Conservation (phyloP, 2,329 filamentous ascomycete species). For the Colletotrichum tofieldiae region DNA sequence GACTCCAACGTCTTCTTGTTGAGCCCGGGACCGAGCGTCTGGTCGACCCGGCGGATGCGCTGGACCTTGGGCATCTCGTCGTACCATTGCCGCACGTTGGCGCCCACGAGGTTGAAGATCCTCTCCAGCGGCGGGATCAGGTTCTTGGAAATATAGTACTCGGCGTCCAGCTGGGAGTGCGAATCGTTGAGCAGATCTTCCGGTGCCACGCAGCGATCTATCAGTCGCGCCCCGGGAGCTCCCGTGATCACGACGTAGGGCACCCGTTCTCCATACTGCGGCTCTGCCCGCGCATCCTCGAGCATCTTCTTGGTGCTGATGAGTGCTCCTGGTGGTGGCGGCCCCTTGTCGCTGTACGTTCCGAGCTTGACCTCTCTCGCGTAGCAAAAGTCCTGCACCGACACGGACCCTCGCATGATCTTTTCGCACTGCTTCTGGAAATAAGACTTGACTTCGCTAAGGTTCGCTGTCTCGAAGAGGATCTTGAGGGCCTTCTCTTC, state of each 20-base stretch:
- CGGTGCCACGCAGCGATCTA: constrained; percentile 91
- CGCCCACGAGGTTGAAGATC: constrained; percentile 96
- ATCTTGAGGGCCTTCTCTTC: constrained; percentile 92
- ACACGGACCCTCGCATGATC: constrained; percentile 90
- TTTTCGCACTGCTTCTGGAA: constrained; percentile 93
- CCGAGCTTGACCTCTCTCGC: constrained; percentile 92
- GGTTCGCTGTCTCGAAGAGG: constrained; percentile 90
- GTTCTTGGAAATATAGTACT: constrained; percentile 98
- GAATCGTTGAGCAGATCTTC: constrained; percentile 85
- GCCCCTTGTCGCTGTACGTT: constrained; percentile 86
- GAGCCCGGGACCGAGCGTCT: constrained; percentile 50
- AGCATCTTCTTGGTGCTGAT: constrained; percentile 91
- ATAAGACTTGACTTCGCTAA: constrained; percentile 90
- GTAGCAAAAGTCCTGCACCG: constrained; percentile 96
- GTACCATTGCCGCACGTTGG: constrained; percentile 92
- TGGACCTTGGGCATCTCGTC: constrained; percentile 97
- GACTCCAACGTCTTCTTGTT: constrained; percentile 81
- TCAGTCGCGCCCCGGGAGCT: constrained; percentile 86
- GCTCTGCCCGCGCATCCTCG: constrained; percentile 87
- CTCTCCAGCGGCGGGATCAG: constrained; percentile 94
- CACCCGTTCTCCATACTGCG: constrained; percentile 94
- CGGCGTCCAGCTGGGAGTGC: constrained; percentile 86
- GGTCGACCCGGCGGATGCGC: constrained; percentile 76
- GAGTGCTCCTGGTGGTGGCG: constrained; percentile 87
- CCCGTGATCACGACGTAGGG: constrained; percentile 95